Percentiles rank a stretch among this genome's conserved stretches.
Evolutionary conservation across 2,329 filamentous ascomycete species (phyloP).

Genomic region (Decorospora gaudefroyi): DNA sequence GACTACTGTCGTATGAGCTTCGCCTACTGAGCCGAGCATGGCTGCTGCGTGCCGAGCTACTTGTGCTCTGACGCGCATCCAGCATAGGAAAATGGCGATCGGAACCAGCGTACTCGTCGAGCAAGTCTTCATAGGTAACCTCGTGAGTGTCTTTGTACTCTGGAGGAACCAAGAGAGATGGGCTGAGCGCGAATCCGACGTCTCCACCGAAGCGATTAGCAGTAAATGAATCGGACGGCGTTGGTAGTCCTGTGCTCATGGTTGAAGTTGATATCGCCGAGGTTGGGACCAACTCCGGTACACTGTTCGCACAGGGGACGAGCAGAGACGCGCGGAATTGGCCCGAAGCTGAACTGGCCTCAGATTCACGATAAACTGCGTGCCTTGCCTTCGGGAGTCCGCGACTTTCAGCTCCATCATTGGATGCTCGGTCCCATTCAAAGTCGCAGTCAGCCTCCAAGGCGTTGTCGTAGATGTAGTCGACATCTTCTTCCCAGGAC

Average conservation of each 20-base stretch:
- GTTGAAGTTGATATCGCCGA: slow-evolving; percentile 46
- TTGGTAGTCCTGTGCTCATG: slow-evolving; percentile 32
- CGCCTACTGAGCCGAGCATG: slow-evolving; percentile 60
- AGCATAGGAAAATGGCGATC: slow-evolving; percentile 55
- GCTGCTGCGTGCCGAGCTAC: slow-evolving; percentile 54
- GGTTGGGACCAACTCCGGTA: slow-evolving; percentile 43
- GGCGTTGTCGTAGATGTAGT: slow-evolving; percentile 65
- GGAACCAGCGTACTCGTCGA: slow-evolving; percentile 51
- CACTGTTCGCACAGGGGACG: slow-evolving; percentile 32
- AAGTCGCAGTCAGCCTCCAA: slow-evolving; percentile 65
- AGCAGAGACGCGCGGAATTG: slow-evolving; percentile 36
- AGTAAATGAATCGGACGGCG: slow-evolving; percentile 34
- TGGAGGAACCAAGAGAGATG: slow-evolving; percentile 42
- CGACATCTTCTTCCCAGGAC: slow-evolving; percentile 66
- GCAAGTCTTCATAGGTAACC: slow-evolving; percentile 45
- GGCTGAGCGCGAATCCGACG: slow-evolving; percentile 47
- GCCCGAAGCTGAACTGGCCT: slow-evolving; percentile 21
- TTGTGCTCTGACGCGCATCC: slow-evolving; percentile 46
- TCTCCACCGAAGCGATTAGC: slow-evolving; percentile 22
- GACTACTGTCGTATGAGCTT: slow-evolving; percentile 62
- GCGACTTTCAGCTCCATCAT: slow-evolving; percentile 24
- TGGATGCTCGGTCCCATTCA: slow-evolving; percentile 56
- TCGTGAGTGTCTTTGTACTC: slow-evolving; percentile 46
- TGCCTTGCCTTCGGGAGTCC: slow-evolving; percentile 11
- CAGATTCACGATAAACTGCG: slow-evolving; percentile 5